These are phyloP conservation scores for Basidiobolus meristosporus DNA, from an alignment of 371 early-diverging fungal genomes.

Conservation along the genomic window DNA sequence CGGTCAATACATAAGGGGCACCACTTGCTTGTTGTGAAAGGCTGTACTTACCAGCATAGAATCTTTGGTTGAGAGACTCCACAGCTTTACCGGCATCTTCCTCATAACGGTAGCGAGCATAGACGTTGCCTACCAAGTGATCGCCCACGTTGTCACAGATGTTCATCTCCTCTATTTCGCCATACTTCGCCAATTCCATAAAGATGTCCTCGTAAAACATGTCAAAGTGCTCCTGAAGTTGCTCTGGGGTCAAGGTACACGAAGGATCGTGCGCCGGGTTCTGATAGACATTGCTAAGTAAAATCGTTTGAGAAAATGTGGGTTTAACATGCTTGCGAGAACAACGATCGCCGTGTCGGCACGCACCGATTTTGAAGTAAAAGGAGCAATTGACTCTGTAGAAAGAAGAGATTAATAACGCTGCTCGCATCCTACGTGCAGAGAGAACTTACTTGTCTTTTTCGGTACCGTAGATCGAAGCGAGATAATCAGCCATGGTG, in stretches of 20 bases:
- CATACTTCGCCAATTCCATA: conserved; percentile 88
- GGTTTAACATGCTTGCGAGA: conserved; percentile 95
- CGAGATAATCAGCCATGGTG: conserved; percentile 74
- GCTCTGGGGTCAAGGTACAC: conserved; percentile 31
- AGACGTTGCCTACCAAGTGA: conserved; percentile 96
- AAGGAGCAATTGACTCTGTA: conserved; percentile 91
- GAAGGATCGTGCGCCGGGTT: conserved; percentile 77
- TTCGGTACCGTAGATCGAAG: conserved; percentile 87
- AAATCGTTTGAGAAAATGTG: conserved; percentile 83
- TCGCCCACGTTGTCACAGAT: conserved; percentile 97
- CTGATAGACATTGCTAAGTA: conserved; percentile 86
- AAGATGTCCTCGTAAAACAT: conserved; percentile 94
- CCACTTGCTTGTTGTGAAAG: neutral
- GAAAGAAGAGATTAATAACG: conserved; percentile 1
- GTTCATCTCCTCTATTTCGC: conserved; percentile 83
- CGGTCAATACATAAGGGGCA: neutral
- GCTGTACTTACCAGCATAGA: conserved; percentile 64
- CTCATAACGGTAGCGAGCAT: conserved; percentile 76
- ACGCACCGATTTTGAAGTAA: conserved; percentile 97
- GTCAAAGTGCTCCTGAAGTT: conserved; percentile 88
- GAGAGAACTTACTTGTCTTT: conserved; percentile 62
- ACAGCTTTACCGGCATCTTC: conserved; percentile 86
- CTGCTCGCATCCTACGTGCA: too few species aligned
- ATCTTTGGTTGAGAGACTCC: conserved; percentile 77
- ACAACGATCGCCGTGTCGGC: conserved; percentile 93